Conservation (phyloP, 495 filamentous ascomycete genomes). For the Neurospora africana region DNA sequence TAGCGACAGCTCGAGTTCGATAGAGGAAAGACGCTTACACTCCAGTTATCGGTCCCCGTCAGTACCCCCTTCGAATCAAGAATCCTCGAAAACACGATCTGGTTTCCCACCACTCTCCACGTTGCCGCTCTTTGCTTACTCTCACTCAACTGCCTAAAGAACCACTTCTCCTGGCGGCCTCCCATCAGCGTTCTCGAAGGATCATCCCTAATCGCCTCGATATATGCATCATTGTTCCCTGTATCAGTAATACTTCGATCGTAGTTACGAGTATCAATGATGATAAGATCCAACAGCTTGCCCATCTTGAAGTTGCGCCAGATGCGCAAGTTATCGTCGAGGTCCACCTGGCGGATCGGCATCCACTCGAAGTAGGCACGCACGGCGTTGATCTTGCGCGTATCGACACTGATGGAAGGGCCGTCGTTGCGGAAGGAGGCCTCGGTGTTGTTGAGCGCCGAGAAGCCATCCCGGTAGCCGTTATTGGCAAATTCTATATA, state of each 20-base stretch:
- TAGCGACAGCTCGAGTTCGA: background rate
- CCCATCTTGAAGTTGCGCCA: slow-evolving; percentile 55
- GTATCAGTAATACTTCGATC: slow-evolving; percentile 43
- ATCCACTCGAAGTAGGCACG: slow-evolving; percentile 60
- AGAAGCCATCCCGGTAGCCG: slow-evolving; percentile 43
- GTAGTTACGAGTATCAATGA: slow-evolving; percentile 55
- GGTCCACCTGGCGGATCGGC: slow-evolving; percentile 42
- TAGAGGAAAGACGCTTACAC: background rate
- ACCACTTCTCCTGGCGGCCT: slow-evolving; percentile 52
- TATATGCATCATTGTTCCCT: slow-evolving; percentile 46
- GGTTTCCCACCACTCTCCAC: slow-evolving; percentile 55
- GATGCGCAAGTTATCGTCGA: slow-evolving; percentile 57
- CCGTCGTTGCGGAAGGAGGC: slow-evolving; percentile 49
- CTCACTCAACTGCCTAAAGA: slow-evolving; percentile 43
- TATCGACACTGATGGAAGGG: slow-evolving; percentile 46
- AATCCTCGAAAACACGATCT: slow-evolving; percentile 51
- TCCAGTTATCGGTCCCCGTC: slow-evolving; percentile 23
- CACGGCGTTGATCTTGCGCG: slow-evolving; percentile 58
- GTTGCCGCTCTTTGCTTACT: slow-evolving; percentile 42
- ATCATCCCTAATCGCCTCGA: slow-evolving; percentile 45
- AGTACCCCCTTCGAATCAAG: slow-evolving; percentile 18
- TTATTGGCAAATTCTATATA: slow-evolving; percentile 52
- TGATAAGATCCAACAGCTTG: slow-evolving; percentile 49
- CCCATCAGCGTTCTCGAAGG: slow-evolving; percentile 52
- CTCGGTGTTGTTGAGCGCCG: slow-evolving; percentile 53